These are phyloP conservation scores for Colletotrichum trifolii DNA, from an alignment of 2,329 filamentous ascomycete genomes.

Conservation along the genomic window DNA sequence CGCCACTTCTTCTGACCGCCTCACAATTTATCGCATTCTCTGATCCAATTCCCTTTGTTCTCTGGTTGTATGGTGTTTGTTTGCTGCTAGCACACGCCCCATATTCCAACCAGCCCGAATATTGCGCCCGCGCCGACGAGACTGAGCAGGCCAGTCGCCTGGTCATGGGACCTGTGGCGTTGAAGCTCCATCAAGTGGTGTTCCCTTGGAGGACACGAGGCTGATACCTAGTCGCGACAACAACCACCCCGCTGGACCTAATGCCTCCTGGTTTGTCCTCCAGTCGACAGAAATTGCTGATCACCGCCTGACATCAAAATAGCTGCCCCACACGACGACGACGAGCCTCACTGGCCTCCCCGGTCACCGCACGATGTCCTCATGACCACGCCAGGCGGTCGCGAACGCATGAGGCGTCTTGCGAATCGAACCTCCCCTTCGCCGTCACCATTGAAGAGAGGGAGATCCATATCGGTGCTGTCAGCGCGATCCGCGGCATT, in stretches of 20 bases:
- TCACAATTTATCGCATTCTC: not conserved
- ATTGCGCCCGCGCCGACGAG: conserved; percentile 17
- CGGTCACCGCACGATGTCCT: conserved; percentile 74
- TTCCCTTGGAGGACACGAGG: conserved; percentile 14
- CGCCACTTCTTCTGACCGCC: conserved; percentile 24
- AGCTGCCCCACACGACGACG: conserved; percentile 48
- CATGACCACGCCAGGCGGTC: conserved; percentile 79
- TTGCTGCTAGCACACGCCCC: conserved; percentile 32
- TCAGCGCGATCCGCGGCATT: conserved; percentile 38
- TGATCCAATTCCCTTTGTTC: conserved; percentile 22
- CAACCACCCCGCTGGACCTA: conserved; percentile 13
- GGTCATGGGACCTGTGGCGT: conserved; percentile 36
- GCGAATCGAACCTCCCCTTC: conserved; percentile 75
- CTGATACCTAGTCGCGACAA: conserved; percentile 1
- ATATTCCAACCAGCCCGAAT: conserved; percentile 4
- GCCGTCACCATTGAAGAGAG: conserved; percentile 71
- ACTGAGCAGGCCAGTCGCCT: conserved; percentile 24
- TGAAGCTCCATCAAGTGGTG: conserved; percentile 17
- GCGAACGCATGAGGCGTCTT: conserved; percentile 77
- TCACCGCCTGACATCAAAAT: conserved; percentile 19
- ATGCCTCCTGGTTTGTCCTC: conserved; percentile 39
- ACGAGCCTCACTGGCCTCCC: conserved; percentile 72
- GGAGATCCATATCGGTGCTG: conserved; percentile 46
- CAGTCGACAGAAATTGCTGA: not conserved
- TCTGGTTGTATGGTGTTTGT: conserved; percentile 13